These are phyloP conservation scores for Ilyonectria sp. DNA, from an alignment of 2,329 filamentous ascomycete species.

Conservation along the genomic window DNA sequence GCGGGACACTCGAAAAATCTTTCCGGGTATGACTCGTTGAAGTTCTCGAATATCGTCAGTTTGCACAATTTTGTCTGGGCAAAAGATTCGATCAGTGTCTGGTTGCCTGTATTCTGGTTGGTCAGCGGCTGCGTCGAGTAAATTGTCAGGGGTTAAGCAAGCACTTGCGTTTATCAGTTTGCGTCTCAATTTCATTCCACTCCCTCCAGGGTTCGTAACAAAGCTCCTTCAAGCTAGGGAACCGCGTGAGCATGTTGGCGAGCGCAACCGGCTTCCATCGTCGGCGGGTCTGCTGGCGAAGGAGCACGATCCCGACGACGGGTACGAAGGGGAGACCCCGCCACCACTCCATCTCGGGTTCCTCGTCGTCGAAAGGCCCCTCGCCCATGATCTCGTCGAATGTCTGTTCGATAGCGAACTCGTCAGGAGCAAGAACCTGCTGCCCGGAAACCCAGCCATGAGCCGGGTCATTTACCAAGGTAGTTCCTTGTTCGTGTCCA, in stretches of 20 bases:
- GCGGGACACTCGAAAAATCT: conserved; percentile 27
- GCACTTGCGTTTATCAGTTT: conserved; percentile 51
- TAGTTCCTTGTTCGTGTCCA: conserved; percentile 33
- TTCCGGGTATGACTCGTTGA: conserved; percentile 50
- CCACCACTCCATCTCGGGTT: conserved; percentile 52
- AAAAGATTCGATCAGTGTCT: conserved; percentile 49
- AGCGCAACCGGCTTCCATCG: conserved; percentile 52
- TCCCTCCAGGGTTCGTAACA: conserved; percentile 58
- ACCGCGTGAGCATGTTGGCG: conserved; percentile 51
- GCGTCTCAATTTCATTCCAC: conserved; percentile 36
- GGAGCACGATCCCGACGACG: conserved; percentile 51
- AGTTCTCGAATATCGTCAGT: conserved; percentile 55
- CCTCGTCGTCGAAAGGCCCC: conserved; percentile 47
- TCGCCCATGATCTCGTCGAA: conserved; percentile 52
- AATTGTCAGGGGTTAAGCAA: conserved; percentile 23
- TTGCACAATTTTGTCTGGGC: conserved; percentile 44
- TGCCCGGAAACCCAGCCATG: conserved; percentile 51
- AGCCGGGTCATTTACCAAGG: conserved; percentile 43
- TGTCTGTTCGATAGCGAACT: conserved; percentile 30
- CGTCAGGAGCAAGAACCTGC: conserved; percentile 36
- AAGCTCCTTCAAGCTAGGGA: conserved; percentile 55
- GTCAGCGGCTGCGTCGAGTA: conserved; percentile 31
- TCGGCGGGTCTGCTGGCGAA: conserved; percentile 56
- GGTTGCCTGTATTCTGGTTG: conserved; percentile 40
- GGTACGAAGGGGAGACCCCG: conserved; percentile 52